These are phyloP conservation scores for Fusarium sp. DNA, from an alignment of 2,329 filamentous ascomycete species.

Conservation along the genomic window DNA sequence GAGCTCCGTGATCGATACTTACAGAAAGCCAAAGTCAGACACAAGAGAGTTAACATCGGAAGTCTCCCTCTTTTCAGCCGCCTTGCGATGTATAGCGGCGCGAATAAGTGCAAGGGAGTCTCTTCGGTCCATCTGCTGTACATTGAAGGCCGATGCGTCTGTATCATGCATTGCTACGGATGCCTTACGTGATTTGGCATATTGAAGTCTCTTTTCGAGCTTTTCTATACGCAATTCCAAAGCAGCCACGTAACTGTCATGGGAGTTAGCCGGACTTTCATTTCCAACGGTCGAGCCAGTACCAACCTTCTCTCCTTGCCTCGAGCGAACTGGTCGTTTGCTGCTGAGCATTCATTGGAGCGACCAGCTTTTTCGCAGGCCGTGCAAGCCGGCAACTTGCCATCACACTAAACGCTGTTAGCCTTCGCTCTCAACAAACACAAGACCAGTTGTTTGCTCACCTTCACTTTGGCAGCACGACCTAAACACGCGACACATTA, in stretches of 20 bases:
- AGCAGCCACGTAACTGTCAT: slow-evolving; percentile 85
- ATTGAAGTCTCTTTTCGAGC: slow-evolving; percentile 81
- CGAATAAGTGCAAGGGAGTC: slow-evolving; percentile 73
- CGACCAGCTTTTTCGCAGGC: slow-evolving; percentile 94
- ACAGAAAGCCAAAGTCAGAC: slow-evolving; percentile 94
- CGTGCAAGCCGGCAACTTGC: slow-evolving; percentile 93
- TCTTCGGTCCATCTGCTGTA: slow-evolving; percentile 67
- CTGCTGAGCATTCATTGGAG: slow-evolving; percentile 88
- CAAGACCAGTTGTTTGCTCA: slow-evolving; percentile 49
- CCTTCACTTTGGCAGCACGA: slow-evolving; percentile 93
- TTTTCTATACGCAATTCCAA: slow-evolving; percentile 93
- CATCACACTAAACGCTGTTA: slow-evolving; percentile 77
- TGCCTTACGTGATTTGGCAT: slow-evolving; percentile 77
- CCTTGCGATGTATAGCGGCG: slow-evolving; percentile 74
- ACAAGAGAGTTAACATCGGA: slow-evolving; percentile 92
- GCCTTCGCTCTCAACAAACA: neutral
- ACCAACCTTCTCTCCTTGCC: slow-evolving; percentile 89
- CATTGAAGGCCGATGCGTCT: slow-evolving; percentile 54
- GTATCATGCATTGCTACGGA: slow-evolving; percentile 76
- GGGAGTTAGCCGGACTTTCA: slow-evolving; percentile 21
- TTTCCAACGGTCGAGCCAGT: neutral
- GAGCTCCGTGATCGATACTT: slow-evolving; percentile 50
- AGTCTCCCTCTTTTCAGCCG: slow-evolving; percentile 76
- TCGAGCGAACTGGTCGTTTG: slow-evolving; percentile 94
- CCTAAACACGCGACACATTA: slow-evolving; percentile 52